A percentile compares a stretch with the other conserved stretches of the same genome.
Evolutionary conservation across 2,329 filamentous ascomycete genomes (phyloP).

Genomic region (Pezicula neosporulosa): DNA sequence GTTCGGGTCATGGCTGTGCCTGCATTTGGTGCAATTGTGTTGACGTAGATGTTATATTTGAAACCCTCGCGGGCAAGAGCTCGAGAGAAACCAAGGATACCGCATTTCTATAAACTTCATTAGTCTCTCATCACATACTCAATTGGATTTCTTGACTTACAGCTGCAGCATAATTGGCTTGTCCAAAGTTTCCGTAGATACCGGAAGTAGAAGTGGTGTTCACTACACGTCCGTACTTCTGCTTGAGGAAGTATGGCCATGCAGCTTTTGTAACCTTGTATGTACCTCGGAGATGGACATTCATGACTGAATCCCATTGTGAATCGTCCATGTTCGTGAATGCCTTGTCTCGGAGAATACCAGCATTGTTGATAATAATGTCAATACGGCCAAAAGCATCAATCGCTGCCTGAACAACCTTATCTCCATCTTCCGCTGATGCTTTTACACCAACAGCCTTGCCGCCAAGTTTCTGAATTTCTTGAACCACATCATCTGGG

Average conservation of each 20-base stretch:
- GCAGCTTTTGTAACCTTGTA: constrained; percentile 97
- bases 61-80: constrained; percentile 88
- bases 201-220: constrained; percentile 97
- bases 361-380: constrained; percentile 96
- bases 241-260: constrained; percentile 96
- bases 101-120: constrained; percentile 60
- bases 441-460: constrained; percentile 92
- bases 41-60: constrained; percentile 98
- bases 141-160: constrained; percentile 48
- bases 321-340: constrained; percentile 97
- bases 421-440: constrained; percentile 87
- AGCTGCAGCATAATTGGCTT: constrained; percentile 93
- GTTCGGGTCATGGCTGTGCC: constrained; percentile 93
- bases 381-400: constrained; percentile 92
- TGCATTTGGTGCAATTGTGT: constrained; percentile 96
- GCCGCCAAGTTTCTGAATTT: constrained; percentile 87
- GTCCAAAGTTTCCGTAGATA: constrained; percentile 98
- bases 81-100: constrained; percentile 92
- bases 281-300: constrained; percentile 89
- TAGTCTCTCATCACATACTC: constrained; percentile 16
- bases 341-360: constrained; percentile 96
- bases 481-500: constrained; percentile 84
- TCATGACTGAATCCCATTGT: constrained; percentile 87
- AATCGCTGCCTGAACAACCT: constrained; percentile 87
- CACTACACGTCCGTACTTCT: constrained; percentile 95